These are phyloP conservation scores for Melanogaster broomeanus DNA, from an alignment of 768 basidiomycete genomes.

Conservation along the genomic window DNA sequence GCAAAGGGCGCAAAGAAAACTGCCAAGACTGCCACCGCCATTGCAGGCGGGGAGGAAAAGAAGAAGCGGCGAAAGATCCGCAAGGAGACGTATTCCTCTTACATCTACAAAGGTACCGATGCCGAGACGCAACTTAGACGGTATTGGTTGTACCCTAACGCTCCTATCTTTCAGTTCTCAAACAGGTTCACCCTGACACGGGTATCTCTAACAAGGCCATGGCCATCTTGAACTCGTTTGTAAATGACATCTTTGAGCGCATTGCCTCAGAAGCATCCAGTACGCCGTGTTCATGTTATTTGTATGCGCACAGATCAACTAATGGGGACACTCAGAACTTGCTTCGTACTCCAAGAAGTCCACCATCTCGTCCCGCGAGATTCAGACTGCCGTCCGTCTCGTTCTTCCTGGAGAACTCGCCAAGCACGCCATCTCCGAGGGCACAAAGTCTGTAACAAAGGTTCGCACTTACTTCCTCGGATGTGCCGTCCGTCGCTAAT, in stretches of 20 bases:
- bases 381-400: constrained; percentile 94
- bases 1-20: constrained; percentile 83
- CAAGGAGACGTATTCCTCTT: constrained; percentile 93
- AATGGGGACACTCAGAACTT: constrained; percentile 59
- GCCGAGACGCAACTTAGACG: neutral
- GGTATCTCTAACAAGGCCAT: constrained; percentile 99
- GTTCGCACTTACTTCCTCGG: constrained; percentile 36
- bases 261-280: constrained; percentile 90
- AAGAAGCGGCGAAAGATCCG: constrained; percentile 84
- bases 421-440: constrained; percentile 76
- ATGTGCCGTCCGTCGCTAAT: constrained; percentile 7
- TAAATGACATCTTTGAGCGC: constrained; percentile 95
- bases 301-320: neutral
- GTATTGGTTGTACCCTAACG: constrained; percentile 1
- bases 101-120: constrained; percentile 84
- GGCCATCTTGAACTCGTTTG: constrained; percentile 95
- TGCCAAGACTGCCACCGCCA: constrained; percentile 50
- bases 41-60: constrained; percentile 70
- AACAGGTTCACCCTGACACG: constrained; percentile 98
- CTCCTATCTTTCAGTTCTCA: constrained; percentile 61
- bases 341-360: constrained; percentile 98
- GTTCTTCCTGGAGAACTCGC: constrained; percentile 96
- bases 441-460: constrained; percentile 91
- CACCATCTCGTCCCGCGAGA: constrained; percentile 97
- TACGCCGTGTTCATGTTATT: constrained; percentile 38